Evolutionary conservation across 768 basidiomycete genomes (phyloP), one percentile per base, ranked within the genome.

Genomic region (Grammothele lineata): DNA sequence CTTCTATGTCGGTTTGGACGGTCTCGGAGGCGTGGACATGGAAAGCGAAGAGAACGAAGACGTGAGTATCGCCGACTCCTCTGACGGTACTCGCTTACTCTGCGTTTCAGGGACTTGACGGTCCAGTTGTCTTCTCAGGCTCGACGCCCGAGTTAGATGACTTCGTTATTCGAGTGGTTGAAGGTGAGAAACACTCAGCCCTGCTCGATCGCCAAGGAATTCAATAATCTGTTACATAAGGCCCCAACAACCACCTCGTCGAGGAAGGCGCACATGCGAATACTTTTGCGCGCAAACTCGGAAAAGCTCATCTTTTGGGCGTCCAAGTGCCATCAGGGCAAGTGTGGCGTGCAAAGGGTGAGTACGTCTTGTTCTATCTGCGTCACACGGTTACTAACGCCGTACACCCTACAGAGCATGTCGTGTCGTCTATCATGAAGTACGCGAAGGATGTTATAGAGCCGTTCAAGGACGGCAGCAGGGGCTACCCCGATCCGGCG

Each of bases 1-100:
- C 42, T 95, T 92, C 61, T 95, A 97, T 59, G 68, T 87, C 53
- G 92, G 92, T 0, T 66, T 94, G 24, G 92, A 97, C 57, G 94
- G 93, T 0, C 68, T 93, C 1, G 93, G 95, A 12, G 81, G 77
- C 3, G 50, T 97, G 21, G 81, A 87, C 48, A 76, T 96, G 74
- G 84, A 87, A 40, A 86, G 81, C 0, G 82, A 84, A 25, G 82
- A 85, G 57, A 71, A 84, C 40, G 80, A 87, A 51, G 78, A 87
- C 63, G 91, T 92, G 54, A 19, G n/a, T n/a, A n/a, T n/a, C n/a
- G 78, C 64, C n/a, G 34, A 14, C 27, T 30, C 27, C 27, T 7
- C 8, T 30, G 7, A 30, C 27, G 8, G 7, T 30, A 14, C 14
- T 30, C 27, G n/a, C 35, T 47, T 21, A 19, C 14, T 3, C 11